Base-by-base conservation (phyloP, 305 asterid genomes). In the Fraxinus paxiana region DNA sequence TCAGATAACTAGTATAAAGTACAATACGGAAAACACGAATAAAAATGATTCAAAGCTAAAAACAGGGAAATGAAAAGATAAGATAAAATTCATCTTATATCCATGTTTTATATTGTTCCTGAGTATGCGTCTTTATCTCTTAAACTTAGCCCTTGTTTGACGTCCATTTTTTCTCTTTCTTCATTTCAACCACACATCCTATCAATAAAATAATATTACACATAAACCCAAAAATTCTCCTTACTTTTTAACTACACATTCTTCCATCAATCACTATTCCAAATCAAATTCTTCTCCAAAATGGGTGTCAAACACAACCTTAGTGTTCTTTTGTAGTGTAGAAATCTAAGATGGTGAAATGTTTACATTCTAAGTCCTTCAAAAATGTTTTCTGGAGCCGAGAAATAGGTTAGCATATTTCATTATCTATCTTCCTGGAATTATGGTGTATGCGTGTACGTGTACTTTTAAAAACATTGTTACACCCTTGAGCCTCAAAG, bases 1-100 rank as follows among this genome's bases (percentile, higher is more conserved):
- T 80, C 77, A 80, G 83, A 71, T 24, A 43, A 75, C 69, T 80
- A 48, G 9, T 10, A 77, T 71, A 72, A 37, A 38, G 77, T 35
- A 75, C 30, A 65, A 78, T 10, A 12, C 30, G 69, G 80, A n/a
- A 63, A 38, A 81, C 43, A 71, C 70, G 79, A 81, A n/a, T 43
- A 77, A 73, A 77, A 73, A 73, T 28, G 33, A 30, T 26, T 12
- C 31, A 61, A 38, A 61, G 77, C 56, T 69, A 65, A 70, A 22
- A 73, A 43, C 12, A 33, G 77, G n/a, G 10, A 54, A 78, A 26
- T 77, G 76, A 69, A 70, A 70, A 28, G 73, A 78, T 37, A 79
- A 73, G 78, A 78, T 61, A 76, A 24, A 30, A 78, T 31, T 80
- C 31, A 54, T 65, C 54, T 71, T 63, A 77, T 65, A 70, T 10